Evolutionary conservation across 352 stramenopile species (phyloP).

Genomic region (Peronosclerospora sorghi): DNA sequence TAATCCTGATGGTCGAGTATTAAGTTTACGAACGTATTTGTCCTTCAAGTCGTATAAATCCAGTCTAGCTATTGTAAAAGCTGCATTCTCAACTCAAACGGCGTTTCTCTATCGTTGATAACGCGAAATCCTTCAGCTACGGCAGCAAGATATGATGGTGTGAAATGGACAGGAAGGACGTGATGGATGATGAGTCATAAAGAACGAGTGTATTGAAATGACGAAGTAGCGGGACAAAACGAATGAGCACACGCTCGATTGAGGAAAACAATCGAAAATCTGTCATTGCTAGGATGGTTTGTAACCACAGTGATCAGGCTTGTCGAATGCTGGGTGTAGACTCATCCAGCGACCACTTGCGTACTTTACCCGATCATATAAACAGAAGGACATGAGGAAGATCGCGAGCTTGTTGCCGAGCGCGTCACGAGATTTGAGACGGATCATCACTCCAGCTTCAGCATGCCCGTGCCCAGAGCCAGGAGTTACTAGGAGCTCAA

Average conservation of each 20-base stretch:
- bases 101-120: constrained; percentile 87
- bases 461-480: constrained; percentile 36
- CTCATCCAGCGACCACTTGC: constrained; percentile 42
- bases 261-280: too few species aligned
- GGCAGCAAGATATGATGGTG: constrained; percentile 26
- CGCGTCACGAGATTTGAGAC: constrained; percentile 50
- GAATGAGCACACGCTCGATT: too few species aligned
- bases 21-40: neutral
- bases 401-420: constrained; percentile 34
- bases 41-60: too few species aligned
- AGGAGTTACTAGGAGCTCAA: constrained; percentile 49
- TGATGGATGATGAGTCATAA: too few species aligned
- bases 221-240: too few species aligned
- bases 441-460: constrained; percentile 37
- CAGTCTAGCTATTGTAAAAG: too few species aligned
- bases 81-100: constrained; percentile 86
- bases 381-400: constrained; percentile 12
- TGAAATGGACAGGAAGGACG: constrained; percentile 20
- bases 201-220: too few species aligned
- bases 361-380: constrained; percentile 36
- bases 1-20: constrained; percentile 26
- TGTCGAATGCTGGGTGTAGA: constrained; percentile 68
- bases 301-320: constrained; percentile 29
- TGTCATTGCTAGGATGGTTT: too few species aligned
- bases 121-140: constrained; percentile 74